phyloP scores from a whole-genome alignment of 495 filamentous ascomycete species.

The Xylaria castorea region DNA sequence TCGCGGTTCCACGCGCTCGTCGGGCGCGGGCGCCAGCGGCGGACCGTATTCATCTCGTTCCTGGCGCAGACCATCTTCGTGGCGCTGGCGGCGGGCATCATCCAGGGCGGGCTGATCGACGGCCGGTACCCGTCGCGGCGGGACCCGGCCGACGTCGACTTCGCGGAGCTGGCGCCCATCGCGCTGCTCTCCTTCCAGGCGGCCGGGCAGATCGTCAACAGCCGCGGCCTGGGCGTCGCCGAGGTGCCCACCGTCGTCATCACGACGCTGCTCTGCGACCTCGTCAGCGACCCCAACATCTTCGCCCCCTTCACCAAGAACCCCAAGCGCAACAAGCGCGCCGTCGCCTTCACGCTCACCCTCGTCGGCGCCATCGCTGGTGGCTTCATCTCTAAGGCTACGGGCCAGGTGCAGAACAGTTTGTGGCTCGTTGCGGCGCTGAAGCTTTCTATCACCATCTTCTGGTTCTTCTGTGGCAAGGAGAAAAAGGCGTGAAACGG shows the following conservation, averaged over 20 bases:
- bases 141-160: slow-evolving; percentile 39
- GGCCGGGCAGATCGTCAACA: slow-evolving; percentile 71
- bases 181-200: slow-evolving; percentile 74
- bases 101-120: slow-evolving; percentile 47
- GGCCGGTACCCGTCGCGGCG: slow-evolving; percentile 36
- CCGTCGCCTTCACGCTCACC: slow-evolving; percentile 62
- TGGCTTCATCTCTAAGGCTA: slow-evolving; percentile 60
- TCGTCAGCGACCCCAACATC: slow-evolving; percentile 66
- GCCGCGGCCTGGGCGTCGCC: slow-evolving; percentile 66
- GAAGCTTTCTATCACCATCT: slow-evolving; percentile 32
- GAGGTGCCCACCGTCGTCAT: slow-evolving; percentile 78
- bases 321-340: slow-evolving; percentile 68
- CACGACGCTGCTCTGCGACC: slow-evolving; percentile 73
- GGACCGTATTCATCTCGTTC: slow-evolving; percentile 63
- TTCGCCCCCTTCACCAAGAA: slow-evolving; percentile 56
- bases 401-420: slow-evolving; percentile 37
- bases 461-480: slow-evolving; percentile 30
- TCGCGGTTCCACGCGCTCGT: slow-evolving; percentile 37
- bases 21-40: slow-evolving; percentile 50
- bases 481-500: slow-evolving; percentile 22
- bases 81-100: slow-evolving; percentile 64
- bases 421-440: slow-evolving; percentile 39
- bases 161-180: slow-evolving; percentile 59
- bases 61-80: slow-evolving; percentile 62
- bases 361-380: slow-evolving; percentile 68